Evolutionary conservation across 139 green algal genomes (phyloP), one percentile per base, ranked within the genome.

Genomic region (Pseudopediastrum boryanum): DNA sequence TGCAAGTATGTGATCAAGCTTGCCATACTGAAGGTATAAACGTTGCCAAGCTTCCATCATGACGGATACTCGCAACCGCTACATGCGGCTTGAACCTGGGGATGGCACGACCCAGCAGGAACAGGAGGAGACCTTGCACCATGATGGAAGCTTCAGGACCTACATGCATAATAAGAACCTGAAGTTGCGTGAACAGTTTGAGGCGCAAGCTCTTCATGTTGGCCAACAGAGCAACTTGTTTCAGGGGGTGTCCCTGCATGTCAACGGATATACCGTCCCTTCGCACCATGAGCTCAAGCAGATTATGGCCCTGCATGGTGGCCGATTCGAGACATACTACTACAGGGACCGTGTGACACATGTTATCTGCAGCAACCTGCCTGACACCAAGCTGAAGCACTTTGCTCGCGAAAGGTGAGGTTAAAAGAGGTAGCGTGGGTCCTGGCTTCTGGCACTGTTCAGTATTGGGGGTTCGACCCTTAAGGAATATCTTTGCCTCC

Each of bases 271-370:
- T 63, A 98, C 94, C 4, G 33, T 75, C 23, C 42, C 67, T n/a
- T 76, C 48, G 16, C 56, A 83, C 33, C 85, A 94, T 88, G 95
- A 98, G 83, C 86, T 99, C 4, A 94, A 93, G 79, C 88, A 95
- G 31, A 78, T 99, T 5, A 99, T 99, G 96, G 82, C 92, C 2
- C 38, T 85, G 54, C 92, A 99, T 78, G 96, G 96, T 0, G 96
- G 96, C 39, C 46, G 68, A 29, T 98, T 97, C 79, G 91, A 96
- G 63, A 95, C 95, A 70, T 97, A 97, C 72, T 87, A 83, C n/a
- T 79, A 65, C 66, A 79, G 88, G 16, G 74, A 82, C 52, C 72
- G 31, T 0, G 91, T 98, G 7, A 99, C 96, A 2, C 96, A 99
- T 81, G 93, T 98, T 54, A 87, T 99, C 4, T 97, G 92, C 78